Evolutionary conservation across 352 stramenopile species (phyloP).

Genomic region (Detonula confervacea): DNA sequence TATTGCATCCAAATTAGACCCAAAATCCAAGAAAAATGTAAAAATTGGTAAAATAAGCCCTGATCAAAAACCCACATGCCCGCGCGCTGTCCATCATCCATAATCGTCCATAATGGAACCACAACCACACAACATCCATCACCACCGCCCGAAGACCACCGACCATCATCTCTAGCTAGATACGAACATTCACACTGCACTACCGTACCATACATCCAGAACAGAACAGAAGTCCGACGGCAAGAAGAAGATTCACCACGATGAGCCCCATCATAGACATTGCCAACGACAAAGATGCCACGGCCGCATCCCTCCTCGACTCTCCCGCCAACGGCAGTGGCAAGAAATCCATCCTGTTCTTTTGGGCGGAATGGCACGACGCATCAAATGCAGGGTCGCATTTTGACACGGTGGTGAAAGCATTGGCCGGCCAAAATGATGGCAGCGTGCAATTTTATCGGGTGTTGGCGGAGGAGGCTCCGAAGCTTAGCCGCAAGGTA

Average conservation of each 20-base stretch:
- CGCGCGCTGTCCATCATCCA: too few relatives aligned
- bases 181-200: background rate
- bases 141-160: too few relatives aligned
- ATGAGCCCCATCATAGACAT: constrained; percentile 46
- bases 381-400: constrained; percentile 47
- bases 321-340: background rate
- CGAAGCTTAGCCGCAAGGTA: constrained; percentile 51
- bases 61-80: too few relatives aligned
- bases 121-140: too few relatives aligned
- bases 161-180: too few relatives aligned
- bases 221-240: background rate
- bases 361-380: constrained; percentile 78
- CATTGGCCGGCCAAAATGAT: constrained; percentile 40
- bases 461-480: constrained; percentile 57
- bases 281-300: constrained; percentile 33
- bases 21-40: too few relatives aligned
- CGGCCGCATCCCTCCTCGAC: constrained; percentile 21
- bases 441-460: constrained; percentile 41
- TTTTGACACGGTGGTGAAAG: constrained; percentile 57
- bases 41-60: too few relatives aligned
- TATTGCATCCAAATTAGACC: too few relatives aligned
- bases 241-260: background rate
- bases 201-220: background rate
- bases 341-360: constrained; percentile 73
- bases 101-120: too few relatives aligned